Evolutionary conservation across 108 stramenopile species (phyloP).

Genomic region (Skeletonema costatum): DNA sequence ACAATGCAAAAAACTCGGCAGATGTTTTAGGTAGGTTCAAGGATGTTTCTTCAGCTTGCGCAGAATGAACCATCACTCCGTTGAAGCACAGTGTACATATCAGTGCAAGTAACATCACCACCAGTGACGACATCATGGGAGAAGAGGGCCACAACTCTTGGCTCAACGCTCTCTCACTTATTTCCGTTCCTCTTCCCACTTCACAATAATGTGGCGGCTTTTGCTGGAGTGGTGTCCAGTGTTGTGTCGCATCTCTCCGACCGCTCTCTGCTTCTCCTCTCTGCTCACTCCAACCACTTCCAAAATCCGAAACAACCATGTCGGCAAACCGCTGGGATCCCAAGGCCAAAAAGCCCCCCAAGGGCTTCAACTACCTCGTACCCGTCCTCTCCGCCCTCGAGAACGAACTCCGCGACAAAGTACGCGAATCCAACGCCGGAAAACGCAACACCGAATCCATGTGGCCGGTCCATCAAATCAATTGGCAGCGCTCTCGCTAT

Average conservation of each 20-base stretch:
- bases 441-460: constrained; percentile 97
- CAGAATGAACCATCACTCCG: not conserved
- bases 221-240: too few species aligned
- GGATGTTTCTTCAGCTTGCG: not conserved
- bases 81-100: not conserved
- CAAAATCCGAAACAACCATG: constrained; percentile 13
- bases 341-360: constrained; percentile 70
- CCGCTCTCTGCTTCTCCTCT: too few species aligned
- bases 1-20: constrained; percentile 1
- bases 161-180: not conserved
- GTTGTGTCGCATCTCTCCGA: too few species aligned
- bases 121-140: not conserved
- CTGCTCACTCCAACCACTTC: too few species aligned
- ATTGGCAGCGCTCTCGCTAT: constrained; percentile 98
- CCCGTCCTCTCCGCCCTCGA: constrained; percentile 97
- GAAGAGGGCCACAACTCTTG: not conserved
- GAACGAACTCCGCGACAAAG: constrained; percentile 96
- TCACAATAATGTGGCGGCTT: too few species aligned
- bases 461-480: constrained; percentile 99
- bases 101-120: not conserved
- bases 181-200: too few species aligned
- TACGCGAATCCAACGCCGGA: constrained; percentile 96
- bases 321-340: constrained; percentile 55
- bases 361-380: constrained; percentile 93
- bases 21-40: constrained; percentile 21